Base-by-base conservation (phyloP, 306 rosid genomes). In the Rosa lucieae region DNA sequence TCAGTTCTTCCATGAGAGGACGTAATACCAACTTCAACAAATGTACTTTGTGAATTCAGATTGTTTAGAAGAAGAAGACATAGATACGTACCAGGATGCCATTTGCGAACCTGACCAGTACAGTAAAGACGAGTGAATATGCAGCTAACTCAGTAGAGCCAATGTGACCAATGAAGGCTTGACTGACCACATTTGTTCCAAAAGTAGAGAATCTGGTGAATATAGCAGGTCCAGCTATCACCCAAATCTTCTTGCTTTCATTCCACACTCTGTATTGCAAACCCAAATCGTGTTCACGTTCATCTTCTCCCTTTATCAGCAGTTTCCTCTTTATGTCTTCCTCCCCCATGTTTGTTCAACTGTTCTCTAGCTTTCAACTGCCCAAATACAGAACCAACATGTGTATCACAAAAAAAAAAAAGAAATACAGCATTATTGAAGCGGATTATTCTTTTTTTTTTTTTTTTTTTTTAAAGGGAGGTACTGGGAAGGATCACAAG, bases 171-270 rank as follows among this genome's bases (percentile, higher is more conserved):
- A 89, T 72, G 75, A 89, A 87, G 7, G 87, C 75, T 83, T 87
- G 90, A 29, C 73, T 77, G 23, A 89, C 78, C 1, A 89, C 79
- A 5, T 29, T 26, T 44, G 85, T 81, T 8, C 92, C 92, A 78
- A 85, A 89, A 0, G 89, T 83, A 39, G 92, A 83, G 59, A 85
- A 56, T 81, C 90, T 87, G 40, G 84, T 77, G 82, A 85, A 77
- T 29, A 89, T 87, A 58, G 92, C 92, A 10, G 92, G 90, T 10
- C 85, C 90, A 56, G 92, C 90, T 5, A 89, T 90, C 47, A 70
- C 56, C 92, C 89, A 87, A 82, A 89, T 74, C 82, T 47, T 87
- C 84, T 87, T 89, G 86, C 76, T 85, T 69, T 89, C 92, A 49
- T 32, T 39, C 92, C 90, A 87, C 75, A 62, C 82, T 77, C 78